phyloP scores from a whole-genome alignment of 2,329 filamentous ascomycete species.

The Penicillium sp. region DNA sequence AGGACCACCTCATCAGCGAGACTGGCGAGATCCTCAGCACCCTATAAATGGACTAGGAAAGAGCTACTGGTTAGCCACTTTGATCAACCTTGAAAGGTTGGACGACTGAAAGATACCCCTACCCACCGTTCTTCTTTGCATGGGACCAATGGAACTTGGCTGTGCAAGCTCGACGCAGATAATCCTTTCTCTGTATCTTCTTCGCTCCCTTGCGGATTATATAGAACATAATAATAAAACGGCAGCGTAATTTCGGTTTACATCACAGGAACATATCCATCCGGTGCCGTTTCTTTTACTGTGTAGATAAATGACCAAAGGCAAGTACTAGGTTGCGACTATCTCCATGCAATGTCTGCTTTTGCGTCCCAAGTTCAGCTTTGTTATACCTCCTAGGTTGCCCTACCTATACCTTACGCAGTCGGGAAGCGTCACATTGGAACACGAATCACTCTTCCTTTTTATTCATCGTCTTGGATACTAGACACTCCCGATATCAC shows the following conservation, averaged over 20 bases:
- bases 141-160: slow-evolving; percentile 11
- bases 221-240: slow-evolving; percentile 17
- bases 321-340: neutral
- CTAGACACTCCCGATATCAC: neutral
- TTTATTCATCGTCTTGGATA: slow-evolving; percentile 4
- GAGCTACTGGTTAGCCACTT: slow-evolving; percentile 14
- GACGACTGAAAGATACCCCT: slow-evolving; percentile 22
- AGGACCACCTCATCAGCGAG: slow-evolving; percentile 70
- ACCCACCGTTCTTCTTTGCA: slow-evolving; percentile 15
- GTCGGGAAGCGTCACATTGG: no score
- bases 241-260: neutral
- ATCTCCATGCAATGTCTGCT: neutral
- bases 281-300: neutral
- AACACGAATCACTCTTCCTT: slow-evolving; percentile 4
- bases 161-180: slow-evolving; percentile 18
- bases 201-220: slow-evolving; percentile 5
- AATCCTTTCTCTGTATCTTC: slow-evolving; percentile 16
- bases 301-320: neutral
- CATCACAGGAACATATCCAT: neutral
- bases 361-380: neutral
- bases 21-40: slow-evolving; percentile 51
- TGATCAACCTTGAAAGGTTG: slow-evolving; percentile 4
- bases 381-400: neutral
- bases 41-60: slow-evolving; percentile 14
- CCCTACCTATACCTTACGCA: no score